Conservation (phyloP, 2,329 filamentous ascomycete genomes). For the Aspergillus tamarii region DNA sequence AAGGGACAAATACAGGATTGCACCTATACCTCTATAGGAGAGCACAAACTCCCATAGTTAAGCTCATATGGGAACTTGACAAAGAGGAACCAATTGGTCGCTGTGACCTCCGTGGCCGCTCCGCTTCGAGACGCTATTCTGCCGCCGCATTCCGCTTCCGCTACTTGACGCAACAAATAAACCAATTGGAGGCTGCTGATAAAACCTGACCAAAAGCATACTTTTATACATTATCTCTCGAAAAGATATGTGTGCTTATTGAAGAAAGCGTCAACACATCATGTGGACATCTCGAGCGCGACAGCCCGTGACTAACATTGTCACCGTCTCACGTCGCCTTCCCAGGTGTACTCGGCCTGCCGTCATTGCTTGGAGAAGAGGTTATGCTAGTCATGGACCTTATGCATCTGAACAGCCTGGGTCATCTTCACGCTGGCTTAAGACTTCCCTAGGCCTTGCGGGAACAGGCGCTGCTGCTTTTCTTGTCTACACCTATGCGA, state of each 20-base stretch:
- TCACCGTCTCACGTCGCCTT: slow-evolving; percentile 27
- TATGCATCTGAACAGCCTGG: slow-evolving; percentile 15
- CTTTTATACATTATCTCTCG: background rate
- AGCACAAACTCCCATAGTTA: background rate
- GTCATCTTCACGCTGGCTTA: slow-evolving; percentile 33
- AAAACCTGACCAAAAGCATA: slow-evolving; percentile 2
- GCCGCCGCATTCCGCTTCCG: slow-evolving; percentile 34
- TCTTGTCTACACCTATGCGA: slow-evolving; percentile 36
- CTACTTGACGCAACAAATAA: slow-evolving; percentile 31
- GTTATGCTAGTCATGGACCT: slow-evolving; percentile 32
- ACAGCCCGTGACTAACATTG: slow-evolving; percentile 25
- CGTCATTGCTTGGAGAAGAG: slow-evolving; percentile 30
- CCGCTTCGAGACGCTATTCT: slow-evolving; percentile 37
- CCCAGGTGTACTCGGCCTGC: slow-evolving; percentile 22
- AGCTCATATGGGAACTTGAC: background rate
- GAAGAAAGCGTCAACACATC: slow-evolving; percentile 12
- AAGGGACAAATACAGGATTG: background rate
- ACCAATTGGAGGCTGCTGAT: slow-evolving; percentile 16
- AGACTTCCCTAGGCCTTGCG: slow-evolving; percentile 34
- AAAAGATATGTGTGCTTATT: slow-evolving; percentile 8
- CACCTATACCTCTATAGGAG: slow-evolving; percentile 1
- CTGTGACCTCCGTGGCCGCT: slow-evolving; percentile 25
- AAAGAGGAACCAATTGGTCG: background rate
- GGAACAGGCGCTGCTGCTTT: slow-evolving; percentile 36
- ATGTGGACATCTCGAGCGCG: slow-evolving; percentile 35